A percentile compares a stretch with the other conserved stretches of the same genome.
phyloP scores from a whole-genome alignment of 2,329 filamentous ascomycete genomes.

The Fusarium liriodendri region DNA sequence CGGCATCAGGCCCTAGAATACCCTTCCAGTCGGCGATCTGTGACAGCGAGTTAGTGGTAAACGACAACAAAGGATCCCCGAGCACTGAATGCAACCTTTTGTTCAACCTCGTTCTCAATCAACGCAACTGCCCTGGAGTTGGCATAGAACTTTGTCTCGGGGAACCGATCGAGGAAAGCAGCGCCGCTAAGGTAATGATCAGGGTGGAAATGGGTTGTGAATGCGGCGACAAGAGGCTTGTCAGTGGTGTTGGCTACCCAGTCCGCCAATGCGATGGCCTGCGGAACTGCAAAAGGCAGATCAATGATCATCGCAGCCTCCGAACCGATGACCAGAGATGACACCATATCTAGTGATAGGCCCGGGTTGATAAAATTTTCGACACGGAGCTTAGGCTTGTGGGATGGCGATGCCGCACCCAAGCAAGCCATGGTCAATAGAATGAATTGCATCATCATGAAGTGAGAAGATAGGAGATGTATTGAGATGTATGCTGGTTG shows the following conservation, averaged over 20 bases:
- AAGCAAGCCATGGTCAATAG: no score
- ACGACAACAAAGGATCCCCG: no score
- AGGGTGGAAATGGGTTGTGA: slow-evolving; percentile 21
- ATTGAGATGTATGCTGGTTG: no score
- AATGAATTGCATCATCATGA: no score
- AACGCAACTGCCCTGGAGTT: slow-evolving; percentile 3
- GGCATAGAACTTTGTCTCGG: slow-evolving; percentile 18
- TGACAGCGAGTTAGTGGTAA: not conserved
- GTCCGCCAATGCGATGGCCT: slow-evolving; percentile 13
- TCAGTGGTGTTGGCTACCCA: slow-evolving; percentile 21
- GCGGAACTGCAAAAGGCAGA: slow-evolving; percentile 9
- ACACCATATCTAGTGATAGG: slow-evolving; percentile 19
- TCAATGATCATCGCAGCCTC: slow-evolving; percentile 24
- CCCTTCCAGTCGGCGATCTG: slow-evolving; percentile 6
- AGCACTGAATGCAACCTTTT: slow-evolving; percentile 23
- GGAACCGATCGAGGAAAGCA: slow-evolving; percentile 14
- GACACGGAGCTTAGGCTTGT: not conserved
- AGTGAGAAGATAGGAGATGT: no score
- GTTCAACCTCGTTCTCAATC: slow-evolving; percentile 15
- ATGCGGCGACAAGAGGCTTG: slow-evolving; percentile 27
- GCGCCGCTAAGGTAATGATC: slow-evolving; percentile 22
- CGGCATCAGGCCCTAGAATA: slow-evolving; percentile 1
- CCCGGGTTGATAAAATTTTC: slow-evolving; percentile 16
- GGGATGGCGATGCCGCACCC: no score
- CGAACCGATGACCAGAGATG: slow-evolving; percentile 25